These are phyloP conservation scores for Exophiala xenobiotica DNA, from an alignment of 2,329 filamentous ascomycete species.

Conservation along the genomic window DNA sequence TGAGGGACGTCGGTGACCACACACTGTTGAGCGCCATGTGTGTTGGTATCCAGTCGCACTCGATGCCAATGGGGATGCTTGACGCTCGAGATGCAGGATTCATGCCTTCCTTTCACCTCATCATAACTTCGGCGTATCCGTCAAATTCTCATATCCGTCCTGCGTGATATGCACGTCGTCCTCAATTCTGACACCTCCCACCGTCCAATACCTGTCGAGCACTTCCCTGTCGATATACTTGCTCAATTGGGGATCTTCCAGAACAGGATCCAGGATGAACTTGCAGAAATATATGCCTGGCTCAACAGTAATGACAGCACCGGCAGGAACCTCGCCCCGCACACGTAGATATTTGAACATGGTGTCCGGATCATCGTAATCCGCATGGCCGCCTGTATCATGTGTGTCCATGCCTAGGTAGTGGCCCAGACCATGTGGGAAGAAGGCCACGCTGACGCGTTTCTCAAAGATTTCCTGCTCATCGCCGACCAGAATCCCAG, in stretches of 20 bases:
- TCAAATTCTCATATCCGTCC: slow-evolving; percentile 79
- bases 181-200: slow-evolving; percentile 91
- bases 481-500: slow-evolving; percentile 71
- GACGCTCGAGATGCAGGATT: background rate
- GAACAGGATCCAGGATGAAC: slow-evolving; percentile 80
- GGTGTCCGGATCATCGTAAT: slow-evolving; percentile 74
- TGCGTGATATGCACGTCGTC: slow-evolving; percentile 82
- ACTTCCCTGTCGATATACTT: slow-evolving; percentile 75
- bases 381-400: slow-evolving; percentile 75
- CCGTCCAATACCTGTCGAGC: slow-evolving; percentile 77
- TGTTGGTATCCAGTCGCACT: no score
- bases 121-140: slow-evolving; percentile 70
- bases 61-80: background rate
- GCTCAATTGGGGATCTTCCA: slow-evolving; percentile 68
- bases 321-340: slow-evolving; percentile 69
- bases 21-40: no score
- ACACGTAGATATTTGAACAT: slow-evolving; percentile 88
- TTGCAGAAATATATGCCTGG: slow-evolving; percentile 91
- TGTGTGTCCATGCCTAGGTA: slow-evolving; percentile 93
- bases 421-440: slow-evolving; percentile 87
- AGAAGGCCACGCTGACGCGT: slow-evolving; percentile 83
- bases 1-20: no score
- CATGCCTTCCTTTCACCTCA: background rate
- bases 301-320: slow-evolving; percentile 89
- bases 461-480: slow-evolving; percentile 71